Base-by-base conservation (phyloP, 345 rosid species). In the Eucalyptus marginata region DNA sequence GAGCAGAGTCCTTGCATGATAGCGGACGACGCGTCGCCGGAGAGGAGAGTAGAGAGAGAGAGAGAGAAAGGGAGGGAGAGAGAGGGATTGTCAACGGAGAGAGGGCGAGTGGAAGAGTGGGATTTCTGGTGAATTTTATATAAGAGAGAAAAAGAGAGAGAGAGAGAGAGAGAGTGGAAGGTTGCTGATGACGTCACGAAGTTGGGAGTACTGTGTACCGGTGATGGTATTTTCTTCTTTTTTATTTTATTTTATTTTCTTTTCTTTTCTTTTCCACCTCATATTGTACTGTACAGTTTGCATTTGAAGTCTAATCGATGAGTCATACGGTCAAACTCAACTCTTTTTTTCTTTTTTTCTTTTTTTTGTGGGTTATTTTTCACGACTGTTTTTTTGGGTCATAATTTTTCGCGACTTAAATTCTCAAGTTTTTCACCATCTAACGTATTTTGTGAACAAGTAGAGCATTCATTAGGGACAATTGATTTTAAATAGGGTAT, bases 1-100 rank as follows among this genome's bases (percentile, higher is more conserved):
- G 94, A 90, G 92, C 93, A 93, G 33, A 95, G 94, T 88, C 96
- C 96, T 93, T 97, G 98, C 99, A 97, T 97, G 20, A 36, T 76
- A 76, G 22, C 81, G 46, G 46, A 76, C 8, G 83, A 36, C 83
- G 46, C 96, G 49, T 58, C 29, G 86, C 46, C 49, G 85, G 79
- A 33, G 13, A 24, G 62, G 10, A 56, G 62, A 56, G 68, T 40
- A 52, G 86, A 87, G 20, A n/a, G 40, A 2, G 54, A 2, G 54
- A 66, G 89, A 4, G 87, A 88, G 85, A 7, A 31, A 27, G 12
- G 83, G 52, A 49, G 68, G 4, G 40, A 7, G 86, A 11, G 89
- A 24, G 68, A 43, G 66, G 13, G 89, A 54, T 90, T 54, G 90
- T 33, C 86, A 83, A 43, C 83, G 83, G 83, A 76, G 89, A 62